phyloP scores from a whole-genome alignment of 306 rosid species.

The Castanea crenata region DNA sequence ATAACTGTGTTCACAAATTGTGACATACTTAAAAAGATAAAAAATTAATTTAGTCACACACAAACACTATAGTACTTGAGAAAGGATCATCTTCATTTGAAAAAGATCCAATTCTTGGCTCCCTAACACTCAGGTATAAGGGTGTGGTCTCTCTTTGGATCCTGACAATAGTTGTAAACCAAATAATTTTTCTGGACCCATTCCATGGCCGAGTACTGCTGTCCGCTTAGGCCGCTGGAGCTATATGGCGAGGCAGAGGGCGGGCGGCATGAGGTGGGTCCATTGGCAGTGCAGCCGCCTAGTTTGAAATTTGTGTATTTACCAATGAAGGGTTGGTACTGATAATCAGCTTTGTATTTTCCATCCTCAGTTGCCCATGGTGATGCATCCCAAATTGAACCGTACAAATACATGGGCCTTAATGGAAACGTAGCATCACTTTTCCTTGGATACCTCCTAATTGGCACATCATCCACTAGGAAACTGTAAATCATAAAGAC shows the following conservation, averaged over 20 bases:
- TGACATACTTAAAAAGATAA: no score
- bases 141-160: conserved; percentile 70
- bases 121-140: conserved; percentile 71
- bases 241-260: conserved; percentile 40
- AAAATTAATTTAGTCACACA: not conserved
- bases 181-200: conserved; percentile 70
- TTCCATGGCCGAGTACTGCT: conserved; percentile 57
- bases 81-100: no score
- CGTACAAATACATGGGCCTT: conserved; percentile 81
- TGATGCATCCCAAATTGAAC: conserved; percentile 97
- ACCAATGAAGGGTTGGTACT: conserved; percentile 77
- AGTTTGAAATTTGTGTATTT: conserved; percentile 64
- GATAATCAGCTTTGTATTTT: conserved; percentile 82
- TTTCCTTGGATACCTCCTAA: conserved; percentile 69
- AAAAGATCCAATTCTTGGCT: no score
- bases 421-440: conserved; percentile 73
- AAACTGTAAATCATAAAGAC: conserved; percentile 50
- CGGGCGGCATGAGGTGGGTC: conserved; percentile 44
- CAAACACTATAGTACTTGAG: conserved; percentile 42
- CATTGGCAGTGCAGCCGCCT: conserved; percentile 39
- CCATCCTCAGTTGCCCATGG: conserved; percentile 91
- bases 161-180: conserved; percentile 78
- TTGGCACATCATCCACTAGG: conserved; percentile 81
- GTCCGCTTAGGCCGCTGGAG: conserved; percentile 38
- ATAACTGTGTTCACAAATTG: no score